These are phyloP conservation scores for Macadamia integrifolia DNA, from an alignment of 164 flowering plant species.

Conservation along the genomic window DNA sequence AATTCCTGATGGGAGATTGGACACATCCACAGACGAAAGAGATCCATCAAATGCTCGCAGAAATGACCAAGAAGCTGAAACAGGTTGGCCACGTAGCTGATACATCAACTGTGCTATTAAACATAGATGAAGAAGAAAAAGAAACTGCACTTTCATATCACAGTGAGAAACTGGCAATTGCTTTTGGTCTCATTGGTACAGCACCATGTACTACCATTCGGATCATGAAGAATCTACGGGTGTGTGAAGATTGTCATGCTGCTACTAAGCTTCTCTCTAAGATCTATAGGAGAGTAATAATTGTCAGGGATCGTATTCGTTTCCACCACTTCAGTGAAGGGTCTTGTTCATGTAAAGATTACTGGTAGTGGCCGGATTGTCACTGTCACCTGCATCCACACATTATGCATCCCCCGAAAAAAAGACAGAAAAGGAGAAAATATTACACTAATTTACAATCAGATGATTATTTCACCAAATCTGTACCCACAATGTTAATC, in stretches of 20 bases:
- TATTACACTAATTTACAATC: too few relatives aligned
- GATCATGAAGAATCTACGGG: slow-evolving; percentile 42
- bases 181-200: slow-evolving; percentile 42
- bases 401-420: neutral
- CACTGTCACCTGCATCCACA: too few relatives aligned
- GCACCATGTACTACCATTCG: slow-evolving; percentile 36
- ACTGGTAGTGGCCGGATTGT: slow-evolving; percentile 33
- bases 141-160: slow-evolving; percentile 40
- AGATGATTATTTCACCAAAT: too few relatives aligned
- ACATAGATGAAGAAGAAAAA: slow-evolving; percentile 49
- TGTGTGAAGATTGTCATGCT: slow-evolving; percentile 36
- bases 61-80: slow-evolving; percentile 41
- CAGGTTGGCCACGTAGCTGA: slow-evolving; percentile 33
- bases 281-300: slow-evolving; percentile 35
- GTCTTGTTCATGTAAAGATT: slow-evolving; percentile 45
- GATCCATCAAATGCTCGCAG: slow-evolving; percentile 31
- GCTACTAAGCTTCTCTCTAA: slow-evolving; percentile 37
- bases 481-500: too few relatives aligned
- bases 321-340: slow-evolving; percentile 50
- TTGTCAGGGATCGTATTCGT: slow-evolving; percentile 49
- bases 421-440: too few relatives aligned
- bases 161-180: slow-evolving; percentile 53
- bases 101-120: slow-evolving; percentile 32
- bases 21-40: slow-evolving; percentile 25
- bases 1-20: slow-evolving; percentile 36